These are phyloP conservation scores for Candida easanensis DNA, from an alignment of 805 yeast species.

Conservation along the genomic window DNA sequence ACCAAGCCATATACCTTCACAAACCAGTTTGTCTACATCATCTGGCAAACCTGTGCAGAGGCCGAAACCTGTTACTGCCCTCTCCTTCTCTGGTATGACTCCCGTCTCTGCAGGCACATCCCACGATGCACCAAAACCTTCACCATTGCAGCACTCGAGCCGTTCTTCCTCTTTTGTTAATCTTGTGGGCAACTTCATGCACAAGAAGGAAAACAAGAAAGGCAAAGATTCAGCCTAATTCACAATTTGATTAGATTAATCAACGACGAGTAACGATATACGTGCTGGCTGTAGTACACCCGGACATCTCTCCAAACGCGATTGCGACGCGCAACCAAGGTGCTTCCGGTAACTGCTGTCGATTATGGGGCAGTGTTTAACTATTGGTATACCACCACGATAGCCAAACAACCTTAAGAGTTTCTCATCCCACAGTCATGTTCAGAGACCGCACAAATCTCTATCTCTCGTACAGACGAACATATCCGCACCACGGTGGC, in stretches of 20 bases:
- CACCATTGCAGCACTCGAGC: slow-evolving; percentile 10
- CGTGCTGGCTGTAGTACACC: too few species aligned
- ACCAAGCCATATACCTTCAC: slow-evolving; percentile 1
- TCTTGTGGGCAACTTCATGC: slow-evolving; percentile 25
- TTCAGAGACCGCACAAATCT: slow-evolving; percentile 94
- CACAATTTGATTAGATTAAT: too few species aligned
- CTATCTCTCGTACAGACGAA: slow-evolving; percentile 82
- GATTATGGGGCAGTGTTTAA: too few species aligned
- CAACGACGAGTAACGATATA: not conserved
- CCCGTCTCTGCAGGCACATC: slow-evolving; percentile 7
- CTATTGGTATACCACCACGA: too few species aligned
- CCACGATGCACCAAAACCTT: slow-evolving; percentile 1
- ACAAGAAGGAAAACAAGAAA: slow-evolving; percentile 22
- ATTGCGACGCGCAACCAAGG: too few species aligned
- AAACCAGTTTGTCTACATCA: not conserved
- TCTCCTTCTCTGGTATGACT: slow-evolving; percentile 10
- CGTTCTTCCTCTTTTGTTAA: slow-evolving; percentile 28
- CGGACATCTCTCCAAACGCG: too few species aligned
- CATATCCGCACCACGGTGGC: slow-evolving; percentile 64
- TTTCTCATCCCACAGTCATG: slow-evolving; percentile 42
- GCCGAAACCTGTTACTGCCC: slow-evolving; percentile 8
- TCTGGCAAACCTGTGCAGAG: not conserved
- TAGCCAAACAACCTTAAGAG: not conserved
- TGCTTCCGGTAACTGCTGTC: too few species aligned
- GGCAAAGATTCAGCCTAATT: not conserved